phyloP scores from a whole-genome alignment of 768 basidiomycete species.

The Fomitopsis serialis region DNA sequence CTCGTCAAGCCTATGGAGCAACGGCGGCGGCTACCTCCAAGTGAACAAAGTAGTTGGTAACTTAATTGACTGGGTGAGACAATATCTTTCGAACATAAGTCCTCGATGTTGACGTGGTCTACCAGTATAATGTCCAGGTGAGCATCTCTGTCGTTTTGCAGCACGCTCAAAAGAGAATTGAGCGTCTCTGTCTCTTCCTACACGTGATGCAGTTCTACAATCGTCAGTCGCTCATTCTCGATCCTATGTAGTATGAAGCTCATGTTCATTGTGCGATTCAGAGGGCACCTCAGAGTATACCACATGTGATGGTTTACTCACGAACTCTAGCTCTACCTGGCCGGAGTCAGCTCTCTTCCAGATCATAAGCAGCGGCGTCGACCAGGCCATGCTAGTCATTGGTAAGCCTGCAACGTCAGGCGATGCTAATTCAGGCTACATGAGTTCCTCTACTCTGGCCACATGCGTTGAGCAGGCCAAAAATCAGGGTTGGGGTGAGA shows the following conservation, averaged over 20 bases:
- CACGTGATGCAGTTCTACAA: neutral
- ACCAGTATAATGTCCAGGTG: conserved; percentile 40
- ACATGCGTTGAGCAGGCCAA: conserved; percentile 58
- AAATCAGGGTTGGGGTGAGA: conserved; percentile 62
- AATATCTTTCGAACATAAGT: neutral
- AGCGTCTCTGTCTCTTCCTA: too few relatives aligned
- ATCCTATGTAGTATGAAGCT: neutral
- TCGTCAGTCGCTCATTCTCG: neutral
- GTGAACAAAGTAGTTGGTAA: conserved; percentile 33
- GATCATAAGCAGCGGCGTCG: conserved; percentile 42
- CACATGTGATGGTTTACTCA: conserved; percentile 55
- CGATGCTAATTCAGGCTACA: conserved; percentile 50
- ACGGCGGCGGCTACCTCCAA: conserved; percentile 38
- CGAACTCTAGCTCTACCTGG: conserved; percentile 51
- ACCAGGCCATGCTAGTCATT: conserved; percentile 47
- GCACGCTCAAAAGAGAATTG: too few relatives aligned
- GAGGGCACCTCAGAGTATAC: conserved; percentile 63
- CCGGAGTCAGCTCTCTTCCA: conserved; percentile 56
- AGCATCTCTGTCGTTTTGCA: conserved; percentile 2
- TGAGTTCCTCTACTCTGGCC: conserved; percentile 50
- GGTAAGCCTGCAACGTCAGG: conserved; percentile 43
- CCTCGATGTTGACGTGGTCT: neutral
- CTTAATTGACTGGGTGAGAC: conserved; percentile 40
- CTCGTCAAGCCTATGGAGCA: conserved; percentile 27
- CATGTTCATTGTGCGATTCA: conserved; percentile 18